phyloP scores from a whole-genome alignment of 208 protist genomes.

The Trypanosoma melophagium region DNA sequence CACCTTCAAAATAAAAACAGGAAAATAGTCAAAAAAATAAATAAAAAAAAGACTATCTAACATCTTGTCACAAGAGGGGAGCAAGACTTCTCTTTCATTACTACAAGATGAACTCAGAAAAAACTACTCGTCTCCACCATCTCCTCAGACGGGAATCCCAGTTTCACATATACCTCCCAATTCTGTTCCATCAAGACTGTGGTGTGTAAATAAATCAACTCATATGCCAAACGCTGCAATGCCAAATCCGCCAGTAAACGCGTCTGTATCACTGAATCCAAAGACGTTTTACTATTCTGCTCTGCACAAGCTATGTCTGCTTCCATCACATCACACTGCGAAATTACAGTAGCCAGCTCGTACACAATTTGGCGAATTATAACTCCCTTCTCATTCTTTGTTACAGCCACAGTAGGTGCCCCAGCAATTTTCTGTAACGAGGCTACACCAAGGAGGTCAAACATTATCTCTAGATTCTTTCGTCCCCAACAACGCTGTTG shows the following conservation, averaged over 20 bases:
- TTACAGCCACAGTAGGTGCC: constrained; percentile 13
- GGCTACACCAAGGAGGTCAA: constrained; percentile 29
- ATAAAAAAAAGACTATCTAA: background rate
- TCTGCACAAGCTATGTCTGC: background rate
- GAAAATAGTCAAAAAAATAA: too few species aligned
- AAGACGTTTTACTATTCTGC: background rate
- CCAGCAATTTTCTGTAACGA: constrained; percentile 20
- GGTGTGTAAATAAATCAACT: constrained; percentile 33
- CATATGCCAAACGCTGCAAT: constrained; percentile 33
- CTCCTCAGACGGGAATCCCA: constrained; percentile 23
- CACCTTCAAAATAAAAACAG: too few species aligned
- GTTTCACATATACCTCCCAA: constrained; percentile 22
- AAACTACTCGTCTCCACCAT: constrained; percentile 27
- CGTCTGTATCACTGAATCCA: constrained; percentile 2
- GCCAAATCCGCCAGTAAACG: constrained; percentile 30
- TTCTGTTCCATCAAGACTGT: constrained; percentile 32
- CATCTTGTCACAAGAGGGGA: background rate
- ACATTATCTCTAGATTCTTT: constrained; percentile 39
- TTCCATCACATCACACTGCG: constrained; percentile 1
- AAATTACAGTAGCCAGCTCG: constrained; percentile 26
- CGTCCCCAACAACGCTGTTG: constrained; percentile 37
- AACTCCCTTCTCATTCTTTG: constrained; percentile 36
- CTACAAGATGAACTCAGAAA: constrained; percentile 15
- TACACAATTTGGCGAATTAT: constrained; percentile 33
- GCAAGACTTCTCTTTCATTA: background rate